Base-by-base conservation (phyloP, 805 yeast species). In the Debaryomyces hansenii region DNA sequence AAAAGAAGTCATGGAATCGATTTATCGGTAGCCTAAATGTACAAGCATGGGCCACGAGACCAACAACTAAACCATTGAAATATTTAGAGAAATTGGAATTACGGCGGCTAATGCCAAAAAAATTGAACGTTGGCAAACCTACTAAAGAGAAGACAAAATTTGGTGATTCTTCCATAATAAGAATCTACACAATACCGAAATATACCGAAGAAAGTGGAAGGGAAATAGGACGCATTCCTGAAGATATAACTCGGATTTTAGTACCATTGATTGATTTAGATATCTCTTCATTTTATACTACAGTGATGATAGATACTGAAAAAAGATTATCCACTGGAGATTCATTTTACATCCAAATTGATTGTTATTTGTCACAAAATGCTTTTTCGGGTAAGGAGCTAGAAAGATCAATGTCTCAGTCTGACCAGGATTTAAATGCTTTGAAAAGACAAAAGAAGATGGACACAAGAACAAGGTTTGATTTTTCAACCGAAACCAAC, bases 161-260 rank as follows among this genome's bases (percentile, higher is more conserved):
- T 39, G 57, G 57, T 21, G 65, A 63, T 31, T 53, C 66, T 1
- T 64, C 74, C 1, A 64, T 71, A 5, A 63, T 72, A 9, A 52
- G 78, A 36, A 50, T 73, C 11, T 63, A 58, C 47, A 63, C 69
- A 2, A 32, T 45, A 1, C 56, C 59, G 3, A 33, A 41, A 10
- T 45, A 28, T 27, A 53, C 54, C 9, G 48, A 46, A 1, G 54
- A 63, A 11, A 53, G 49, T n/a, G 67, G 60, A 10, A 52, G 86
- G 48, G 96, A 88, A 59, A 70, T 91, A 27, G 97, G 94, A 0
- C 77, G 96, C 53, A 60, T 88, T 1, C 84, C 88, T 0, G 90
- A 85, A 51, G 86, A 81, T 41, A 70, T 81, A 27, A 90, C 96
- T 0, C 65, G 77, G 4, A 75, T 84, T 9, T 59, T 91, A 8